Evolutionary conservation across 1,284 basidiomycete genomes (phyloP).

Genomic region (Trametes hirsuta): DNA sequence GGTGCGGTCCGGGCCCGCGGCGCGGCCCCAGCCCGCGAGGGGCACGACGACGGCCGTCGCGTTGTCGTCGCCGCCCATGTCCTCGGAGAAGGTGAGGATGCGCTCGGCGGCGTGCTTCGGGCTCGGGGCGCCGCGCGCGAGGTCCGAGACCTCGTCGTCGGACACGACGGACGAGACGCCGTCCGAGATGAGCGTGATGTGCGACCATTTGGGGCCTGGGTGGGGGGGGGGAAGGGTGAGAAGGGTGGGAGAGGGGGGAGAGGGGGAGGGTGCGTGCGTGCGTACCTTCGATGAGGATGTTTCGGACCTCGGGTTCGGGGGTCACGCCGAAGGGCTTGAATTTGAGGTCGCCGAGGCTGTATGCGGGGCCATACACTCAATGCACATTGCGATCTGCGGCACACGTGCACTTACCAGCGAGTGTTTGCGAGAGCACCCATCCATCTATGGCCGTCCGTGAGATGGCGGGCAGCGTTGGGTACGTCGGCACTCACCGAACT

Average conservation of each 20-base stretch:
- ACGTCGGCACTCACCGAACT: conserved; percentile 58
- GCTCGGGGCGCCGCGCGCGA: conserved; percentile 73
- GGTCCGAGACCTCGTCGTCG: conserved; percentile 94
- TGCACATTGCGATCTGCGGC: neutral
- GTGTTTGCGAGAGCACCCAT: conserved; percentile 97
- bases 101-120: conserved; percentile 83
- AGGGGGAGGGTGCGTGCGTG: neutral
- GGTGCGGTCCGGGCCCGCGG: conserved; percentile 80
- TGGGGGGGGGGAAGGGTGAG: neutral
- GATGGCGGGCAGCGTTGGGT: neutral
- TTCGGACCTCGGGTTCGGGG: conserved; percentile 91
- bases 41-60: conserved; percentile 93
- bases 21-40: conserved; percentile 88
- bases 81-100: conserved; percentile 89
- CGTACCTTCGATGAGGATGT: conserved; percentile 76
- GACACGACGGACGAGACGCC: conserved; percentile 90
- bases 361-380: neutral
- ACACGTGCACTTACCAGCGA: conserved; percentile 60
- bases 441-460: conserved; percentile 58
- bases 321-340: conserved; percentile 94
- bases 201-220: conserved; percentile 77
- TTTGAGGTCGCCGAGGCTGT: conserved; percentile 86
- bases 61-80: conserved; percentile 91
- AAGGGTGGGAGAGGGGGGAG: neutral
- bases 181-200: conserved; percentile 84